phyloP scores from a whole-genome alignment of 768 basidiomycete genomes.

The Saitozyma podzolica region DNA sequence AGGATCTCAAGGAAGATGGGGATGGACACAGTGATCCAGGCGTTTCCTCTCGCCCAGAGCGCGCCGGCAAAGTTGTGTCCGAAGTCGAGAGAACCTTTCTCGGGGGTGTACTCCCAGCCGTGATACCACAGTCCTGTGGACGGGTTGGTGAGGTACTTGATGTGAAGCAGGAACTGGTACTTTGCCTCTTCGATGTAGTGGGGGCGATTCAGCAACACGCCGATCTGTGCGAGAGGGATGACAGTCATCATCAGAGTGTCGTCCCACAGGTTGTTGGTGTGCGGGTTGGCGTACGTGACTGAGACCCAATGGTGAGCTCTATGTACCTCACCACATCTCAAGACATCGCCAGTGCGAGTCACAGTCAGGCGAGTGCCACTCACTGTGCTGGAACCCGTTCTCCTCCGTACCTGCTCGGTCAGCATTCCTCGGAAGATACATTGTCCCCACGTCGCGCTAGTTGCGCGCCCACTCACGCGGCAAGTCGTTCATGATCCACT shows the following conservation, averaged over 20 bases:
- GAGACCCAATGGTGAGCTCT: not conserved
- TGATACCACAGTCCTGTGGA: constrained; percentile 49
- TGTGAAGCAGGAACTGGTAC: constrained; percentile 48
- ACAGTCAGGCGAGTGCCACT: constrained; percentile 3
- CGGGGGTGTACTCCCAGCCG: constrained; percentile 43
- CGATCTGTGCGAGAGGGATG: constrained; percentile 61
- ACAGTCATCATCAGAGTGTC: constrained; percentile 63
- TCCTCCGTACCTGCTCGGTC: constrained; percentile 27
- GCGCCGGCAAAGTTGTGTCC: constrained; percentile 54
- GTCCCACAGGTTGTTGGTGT: constrained; percentile 58
- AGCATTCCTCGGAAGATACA: not conserved
- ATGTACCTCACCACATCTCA: no score
- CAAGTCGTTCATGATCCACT: constrained; percentile 60
- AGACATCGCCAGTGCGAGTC: not conserved
- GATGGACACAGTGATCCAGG: constrained; percentile 53
- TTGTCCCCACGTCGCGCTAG: no score
- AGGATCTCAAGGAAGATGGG: constrained; percentile 34
- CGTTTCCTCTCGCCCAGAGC: constrained; percentile 62
- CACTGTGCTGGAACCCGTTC: constrained; percentile 47
- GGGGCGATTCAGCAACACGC: constrained; percentile 57
- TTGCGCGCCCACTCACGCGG: constrained; percentile 9
- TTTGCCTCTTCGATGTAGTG: constrained; percentile 60
- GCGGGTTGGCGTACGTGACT: constrained; percentile 44
- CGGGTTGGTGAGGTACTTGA: constrained; percentile 46
- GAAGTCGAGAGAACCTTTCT: not conserved